Base-by-base conservation (phyloP, 1,139 yeast species). In the Debaryomyces subglobosus region DNA sequence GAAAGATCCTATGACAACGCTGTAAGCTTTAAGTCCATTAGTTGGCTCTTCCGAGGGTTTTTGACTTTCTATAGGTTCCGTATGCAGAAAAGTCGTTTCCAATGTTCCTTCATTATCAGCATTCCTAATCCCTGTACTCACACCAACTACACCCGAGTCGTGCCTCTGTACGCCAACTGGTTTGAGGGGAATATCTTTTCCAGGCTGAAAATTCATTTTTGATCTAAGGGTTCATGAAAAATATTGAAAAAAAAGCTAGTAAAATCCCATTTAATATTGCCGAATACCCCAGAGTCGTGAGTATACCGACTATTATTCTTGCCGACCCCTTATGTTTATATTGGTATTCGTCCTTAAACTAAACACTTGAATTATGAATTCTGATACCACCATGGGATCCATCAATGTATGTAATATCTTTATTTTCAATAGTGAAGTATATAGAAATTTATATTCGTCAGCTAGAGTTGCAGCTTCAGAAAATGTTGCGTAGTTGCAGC, bases 1-100 rank as follows among this genome's bases (percentile, higher is more conserved):
- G 44, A 68, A 68, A 2, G 72, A 66, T 3, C 76, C 76, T 1
- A 69, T 46, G 3, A 71, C 70, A 6, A 70, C 74, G 23, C 60
- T 54, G 48, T 63, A 65, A 7, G 75, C 76, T 44, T 55, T 58
- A 48, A 57, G 47, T 0, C 74, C 75, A 9, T 74, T 72, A 15
- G 59, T 63, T 2, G 63, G 62, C 5, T 29, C 37, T 7, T 43
- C 23, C 4, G 16, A 13, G 7, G 45, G 39, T 10, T 42, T 21
- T 5, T 18, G 32, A 34, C 27, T 42, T n/a, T 23, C 20, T 20
- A 27, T 12, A 8, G 36, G 36, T 20, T 40, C 43, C 6, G 35
- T 23, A 30, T 32, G 32, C 43, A 40, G 43, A 30, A 29, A 40
- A 20, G 43, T 40, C 27, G 37, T 30, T 13, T 40, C 43, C 2